Base-by-base conservation (phyloP, 2,329 filamentous ascomycete genomes). In the Verticillium longisporum region DNA sequence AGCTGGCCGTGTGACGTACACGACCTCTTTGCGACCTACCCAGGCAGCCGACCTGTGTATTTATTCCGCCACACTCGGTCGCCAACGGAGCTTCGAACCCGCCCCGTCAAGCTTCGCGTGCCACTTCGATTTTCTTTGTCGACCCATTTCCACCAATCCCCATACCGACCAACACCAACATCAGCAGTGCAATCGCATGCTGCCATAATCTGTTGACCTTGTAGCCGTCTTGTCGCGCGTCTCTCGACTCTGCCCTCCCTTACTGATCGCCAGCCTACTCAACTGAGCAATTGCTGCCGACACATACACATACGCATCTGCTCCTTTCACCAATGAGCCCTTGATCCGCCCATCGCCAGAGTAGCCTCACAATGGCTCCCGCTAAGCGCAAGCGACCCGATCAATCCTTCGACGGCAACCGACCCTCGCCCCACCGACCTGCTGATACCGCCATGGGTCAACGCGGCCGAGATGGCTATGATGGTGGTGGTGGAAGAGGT, bases 401-500 rank as follows among this genome's bases (percentile, higher is more conserved):
- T 56, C 77, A 83, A 65, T 73, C 73, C 58, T 75, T 74, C 64
- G 83, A 86, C 61, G 77, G 75, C 61, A 74, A 74, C 64, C 79
- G 86, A 63, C 85, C 85, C 21, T 82, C 86, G 58, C 86, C 87
- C 58, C 85, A 88, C 73, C 83, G 85, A 37, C 85, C 86, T 56
- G 80, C 77, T 59, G 82, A 87, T 66, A 81, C 81, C 6, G 69
- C 74, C 45, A 69, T 86, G 60, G 83, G 76, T 54, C 84, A 86
- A 64, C 83, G 87, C 71, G 85, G 88, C 60, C 74, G 81, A 73
- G 79, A 81, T 65, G 72, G 73, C 58, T 66, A 69, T 57, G 78
- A 83, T 68, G 76, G 75, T 68, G 76, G 75, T 45, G 73, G 75
- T 66, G 77, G 77, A 57, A 73, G 77, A 62, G 75, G 79, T 64